These are phyloP conservation scores for Penicillium brevicompactum DNA, from an alignment of 2,329 filamentous ascomycete genomes.

Conservation along the genomic window DNA sequence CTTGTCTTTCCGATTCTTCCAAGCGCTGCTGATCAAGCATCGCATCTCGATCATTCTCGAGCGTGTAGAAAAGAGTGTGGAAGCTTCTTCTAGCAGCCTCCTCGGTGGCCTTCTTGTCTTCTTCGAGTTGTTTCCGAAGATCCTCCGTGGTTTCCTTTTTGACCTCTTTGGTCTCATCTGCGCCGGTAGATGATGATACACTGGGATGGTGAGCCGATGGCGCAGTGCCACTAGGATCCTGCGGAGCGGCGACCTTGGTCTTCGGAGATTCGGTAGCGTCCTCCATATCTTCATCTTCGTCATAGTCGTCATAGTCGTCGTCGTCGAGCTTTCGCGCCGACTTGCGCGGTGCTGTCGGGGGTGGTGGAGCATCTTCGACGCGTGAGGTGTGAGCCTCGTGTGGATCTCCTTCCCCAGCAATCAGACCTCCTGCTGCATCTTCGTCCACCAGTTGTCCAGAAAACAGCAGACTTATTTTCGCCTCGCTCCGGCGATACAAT, in stretches of 20 bases:
- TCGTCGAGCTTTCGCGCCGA: constrained; percentile 76
- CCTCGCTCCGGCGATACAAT: constrained; percentile 75
- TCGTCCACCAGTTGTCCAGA: constrained; percentile 43
- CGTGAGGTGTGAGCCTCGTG: constrained; percentile 40
- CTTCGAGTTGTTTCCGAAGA: constrained; percentile 88
- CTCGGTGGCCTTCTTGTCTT: constrained; percentile 86
- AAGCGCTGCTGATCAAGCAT: constrained; percentile 98
- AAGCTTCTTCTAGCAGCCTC: constrained; percentile 88
- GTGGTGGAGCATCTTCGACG: constrained; percentile 51
- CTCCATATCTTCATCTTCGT: constrained; percentile 61
- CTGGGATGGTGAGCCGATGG: constrained; percentile 70
- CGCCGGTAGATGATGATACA: constrained; percentile 64
- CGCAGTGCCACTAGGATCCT: constrained; percentile 63
- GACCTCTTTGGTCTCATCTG: constrained; percentile 58
- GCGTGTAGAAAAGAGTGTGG: constrained; percentile 89
- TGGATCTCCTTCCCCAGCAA: constrained; percentile 46
- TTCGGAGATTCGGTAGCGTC: constrained; percentile 50
- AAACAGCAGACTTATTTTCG: constrained; percentile 77
- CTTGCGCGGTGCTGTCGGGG: constrained; percentile 53
- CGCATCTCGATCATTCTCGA: constrained; percentile 91
- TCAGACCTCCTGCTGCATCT: constrained; percentile 36
- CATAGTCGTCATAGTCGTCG: constrained; percentile 71
- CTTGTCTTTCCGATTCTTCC: constrained; percentile 92
- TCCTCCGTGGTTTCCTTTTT: constrained; percentile 75
- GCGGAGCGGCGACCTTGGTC: constrained; percentile 53